A percentile compares a stretch with the other conserved stretches of the same genome.
Conservation (phyloP, 495 filamentous ascomycete species). For the Podospora tetraspora region DNA sequence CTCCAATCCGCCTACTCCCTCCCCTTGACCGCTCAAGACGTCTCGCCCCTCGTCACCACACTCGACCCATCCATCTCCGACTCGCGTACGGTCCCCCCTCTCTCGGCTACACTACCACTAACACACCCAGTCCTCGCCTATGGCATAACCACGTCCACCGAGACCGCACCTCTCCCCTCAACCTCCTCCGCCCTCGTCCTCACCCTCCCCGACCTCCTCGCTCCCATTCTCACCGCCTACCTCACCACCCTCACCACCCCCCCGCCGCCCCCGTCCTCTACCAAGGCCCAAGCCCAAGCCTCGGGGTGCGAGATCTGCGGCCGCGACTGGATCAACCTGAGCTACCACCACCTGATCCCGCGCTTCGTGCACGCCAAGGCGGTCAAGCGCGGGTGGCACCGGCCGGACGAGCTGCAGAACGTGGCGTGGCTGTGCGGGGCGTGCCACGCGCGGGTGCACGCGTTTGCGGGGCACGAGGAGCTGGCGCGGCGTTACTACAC, state of each 20-base stretch:
- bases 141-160: conserved; percentile 41
- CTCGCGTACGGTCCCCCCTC: conserved; percentile 28
- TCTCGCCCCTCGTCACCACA: conserved; percentile 32
- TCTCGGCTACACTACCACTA: neutral
- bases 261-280: conserved; percentile 56
- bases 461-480: conserved; percentile 71
- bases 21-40: conserved; percentile 36
- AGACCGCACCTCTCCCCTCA: conserved; percentile 28
- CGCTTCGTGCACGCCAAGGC: conserved; percentile 71
- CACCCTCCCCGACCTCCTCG: conserved; percentile 48
- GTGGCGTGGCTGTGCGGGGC: conserved; percentile 88
- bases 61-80: conserved; percentile 52
- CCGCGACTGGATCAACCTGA: conserved; percentile 69
- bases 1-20: conserved; percentile 47
- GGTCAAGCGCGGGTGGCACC: conserved; percentile 75
- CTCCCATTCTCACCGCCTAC: conserved; percentile 56
- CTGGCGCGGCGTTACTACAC: conserved; percentile 69
- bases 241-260: conserved; percentile 48
- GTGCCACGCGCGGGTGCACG: conserved; percentile 82
- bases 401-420: conserved; percentile 65
- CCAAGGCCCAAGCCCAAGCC: conserved; percentile 36
- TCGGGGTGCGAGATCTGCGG: conserved; percentile 74
- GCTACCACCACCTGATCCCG: conserved; percentile 84
- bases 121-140: conserved; percentile 46
- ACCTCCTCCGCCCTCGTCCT: neutral